Evolutionary conservation across 768 basidiomycete species (phyloP), one percentile per base, ranked within the genome.

Genomic region (Lepiota brunneoincarnata): DNA sequence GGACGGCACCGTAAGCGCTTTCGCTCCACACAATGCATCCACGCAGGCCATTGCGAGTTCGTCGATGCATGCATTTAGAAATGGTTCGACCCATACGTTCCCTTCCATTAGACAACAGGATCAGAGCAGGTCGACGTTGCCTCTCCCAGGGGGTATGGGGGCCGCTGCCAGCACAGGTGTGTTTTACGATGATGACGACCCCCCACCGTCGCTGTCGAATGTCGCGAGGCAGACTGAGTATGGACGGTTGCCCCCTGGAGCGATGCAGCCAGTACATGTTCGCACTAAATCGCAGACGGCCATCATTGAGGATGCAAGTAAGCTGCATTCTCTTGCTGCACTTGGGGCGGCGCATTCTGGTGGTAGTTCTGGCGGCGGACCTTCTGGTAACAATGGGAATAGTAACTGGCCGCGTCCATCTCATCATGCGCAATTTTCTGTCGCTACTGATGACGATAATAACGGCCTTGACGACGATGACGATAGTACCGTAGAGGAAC

Each of bases 221-320:
- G 75, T 76, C 17, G 76, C 75, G 23, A 60, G 61, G 44, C 74
- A 75, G 41, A 68, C 72, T 44, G 68, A 65, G 26, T 56, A 63
- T 34, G 63, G 58, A 20, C 62, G 59, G 2, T 63, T 78, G 24
- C 85, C 87, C 0, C 75, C 79, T 3, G 87, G 89, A 11, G 86
- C 86, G 4, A 81, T 84, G 79, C 74, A 80, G 38, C 83, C 87
- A 10, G 70, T 75, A 15, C 88, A 89, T 64, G 72, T 80, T 31
- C 82, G 91, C 42, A 90, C 84, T 17, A 84, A 85, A 71, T 92
- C 90, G 28, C 91, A 93, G 65, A 87, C 86, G 2, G 91, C 91
- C 2, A 82, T 93, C 55, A 83, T 93, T n/a, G 89, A 93, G 54
- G 76, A 86, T 58, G 78, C 76, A 4, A 69, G 69, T 44, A 67